Percentiles rank a stretch among this genome's conserved stretches.
phyloP scores from a whole-genome alignment of 371 early-diverging fungal species.

The Cokeromyces recurvatus region DNA sequence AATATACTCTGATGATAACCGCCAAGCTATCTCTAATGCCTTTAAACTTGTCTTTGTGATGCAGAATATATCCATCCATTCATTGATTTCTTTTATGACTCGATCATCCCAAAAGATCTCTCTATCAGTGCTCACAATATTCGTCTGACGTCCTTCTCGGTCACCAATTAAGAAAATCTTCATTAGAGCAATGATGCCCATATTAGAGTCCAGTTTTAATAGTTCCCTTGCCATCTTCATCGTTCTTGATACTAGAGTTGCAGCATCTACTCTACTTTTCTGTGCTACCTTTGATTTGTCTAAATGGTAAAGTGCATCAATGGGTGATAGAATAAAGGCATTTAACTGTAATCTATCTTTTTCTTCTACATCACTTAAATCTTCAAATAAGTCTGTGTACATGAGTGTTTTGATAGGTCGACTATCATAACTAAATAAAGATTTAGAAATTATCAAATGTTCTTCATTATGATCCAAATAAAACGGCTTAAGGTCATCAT shows the following conservation, averaged over 20 bases:
- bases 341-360: conserved; percentile 4
- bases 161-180: conserved; percentile 45
- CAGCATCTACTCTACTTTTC: conserved; percentile 18
- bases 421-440: conserved; percentile 35
- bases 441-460: conserved; percentile 16
- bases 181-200: conserved; percentile 47
- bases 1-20: conserved; percentile 34
- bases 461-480: conserved; percentile 18
- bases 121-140: conserved; percentile 27
- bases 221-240: conserved; percentile 29
- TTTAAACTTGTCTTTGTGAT: conserved; percentile 13
- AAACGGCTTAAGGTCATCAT: conserved; percentile 17
- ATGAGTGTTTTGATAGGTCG: conserved; percentile 20
- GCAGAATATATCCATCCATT: conserved; percentile 35
- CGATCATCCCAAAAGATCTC: conserved; percentile 48
- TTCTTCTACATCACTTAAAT: neutral
- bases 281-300: conserved; percentile 33
- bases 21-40: conserved; percentile 38
- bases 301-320: conserved; percentile 47
- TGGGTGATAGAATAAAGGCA: conserved; percentile 50
- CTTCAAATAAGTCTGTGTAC: conserved; percentile 6
- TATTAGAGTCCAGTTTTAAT: conserved; percentile 12
- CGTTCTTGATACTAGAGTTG: conserved; percentile 30
- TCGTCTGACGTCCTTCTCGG: conserved; percentile 31
- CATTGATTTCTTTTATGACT: conserved; percentile 30